Evolutionary conservation across 2,329 filamentous ascomycete species (phyloP), one percentile per base, ranked within the genome.

Genomic region (Pyrenophora seminiperda): DNA sequence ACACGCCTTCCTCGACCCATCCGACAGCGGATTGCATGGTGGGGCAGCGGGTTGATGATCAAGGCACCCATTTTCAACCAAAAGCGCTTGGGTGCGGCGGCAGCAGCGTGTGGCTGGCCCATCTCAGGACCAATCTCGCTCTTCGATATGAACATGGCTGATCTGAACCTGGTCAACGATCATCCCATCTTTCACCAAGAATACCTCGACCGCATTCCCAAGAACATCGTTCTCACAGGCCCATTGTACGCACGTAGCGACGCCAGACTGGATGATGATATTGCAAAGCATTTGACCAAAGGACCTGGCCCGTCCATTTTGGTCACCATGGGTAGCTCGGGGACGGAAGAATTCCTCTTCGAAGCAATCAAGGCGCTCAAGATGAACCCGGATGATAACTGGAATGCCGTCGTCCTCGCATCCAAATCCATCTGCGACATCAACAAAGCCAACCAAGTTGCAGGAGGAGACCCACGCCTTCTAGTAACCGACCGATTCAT

Each of bases 141-240:
- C 10, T 70, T 70, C 53, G 67, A 70, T 22, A 70, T 70, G 65
- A 68, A 68, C 39, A 68, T 68, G 66, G 67, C 67, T 2, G 66
- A 70, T 34, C 67, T 70, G 17, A 70, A 70, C 38, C 42, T 70
- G 18, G 67, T 70, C 31, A 70, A 70, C 44, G 67, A 70, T 29
- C 66, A 68, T 49, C 67, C 67, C 14, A 44, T 65, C 11, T 70
- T 70, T 48, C 67, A 70, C 30, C 53, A 60, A 17, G 67, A 68
- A 41, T 70, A 70, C 42, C 36, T 65, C 3, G 56, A 68, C 41
- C 61, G 57, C 5, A 49, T 70, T 7, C 67, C 67, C 2, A 53
- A 62, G 37, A 68, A 70, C 43, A 68, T 70, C 18, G 65, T 65
- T 19, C 52, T 68, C 11, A 67, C 66, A 5, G 67, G 67, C 11